Conservation (phyloP, 257 asterid species). For the Scutellaria minor region DNA sequence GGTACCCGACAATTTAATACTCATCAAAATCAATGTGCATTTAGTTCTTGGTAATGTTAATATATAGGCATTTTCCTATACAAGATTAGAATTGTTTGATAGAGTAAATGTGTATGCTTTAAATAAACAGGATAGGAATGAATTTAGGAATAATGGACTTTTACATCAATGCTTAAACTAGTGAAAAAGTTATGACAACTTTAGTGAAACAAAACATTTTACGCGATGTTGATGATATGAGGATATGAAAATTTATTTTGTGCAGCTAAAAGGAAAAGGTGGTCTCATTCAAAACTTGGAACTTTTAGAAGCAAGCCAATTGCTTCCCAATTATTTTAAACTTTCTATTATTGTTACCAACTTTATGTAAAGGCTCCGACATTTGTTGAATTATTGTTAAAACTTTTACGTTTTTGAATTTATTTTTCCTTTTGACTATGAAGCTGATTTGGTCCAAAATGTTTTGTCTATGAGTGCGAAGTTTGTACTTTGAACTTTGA, state of each 20-base stretch:
- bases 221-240: neutral
- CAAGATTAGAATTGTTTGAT: too few species aligned
- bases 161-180: too few species aligned
- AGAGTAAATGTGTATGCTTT: too few species aligned
- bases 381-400: conserved; percentile 24
- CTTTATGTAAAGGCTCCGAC: conserved; percentile 33
- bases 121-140: too few species aligned
- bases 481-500: neutral
- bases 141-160: too few species aligned
- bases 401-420: conserved; percentile 4
- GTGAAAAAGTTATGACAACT: neutral
- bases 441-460: conserved; percentile 35
- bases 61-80: too few species aligned
- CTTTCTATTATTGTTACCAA: conserved; percentile 19
- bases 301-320: conserved; percentile 8
- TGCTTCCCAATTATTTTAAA: neutral
- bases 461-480: conserved; percentile 37
- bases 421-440: conserved; percentile 24
- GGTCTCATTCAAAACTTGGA: neutral
- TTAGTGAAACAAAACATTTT: neutral
- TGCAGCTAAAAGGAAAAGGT: neutral
- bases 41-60: too few species aligned
- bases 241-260: too few species aligned
- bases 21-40: too few species aligned
- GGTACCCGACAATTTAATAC: too few species aligned